Evolutionary conservation across 2,329 filamentous ascomycete genomes (phyloP).

Genomic region (Bimuria novae-zelandiae): DNA sequence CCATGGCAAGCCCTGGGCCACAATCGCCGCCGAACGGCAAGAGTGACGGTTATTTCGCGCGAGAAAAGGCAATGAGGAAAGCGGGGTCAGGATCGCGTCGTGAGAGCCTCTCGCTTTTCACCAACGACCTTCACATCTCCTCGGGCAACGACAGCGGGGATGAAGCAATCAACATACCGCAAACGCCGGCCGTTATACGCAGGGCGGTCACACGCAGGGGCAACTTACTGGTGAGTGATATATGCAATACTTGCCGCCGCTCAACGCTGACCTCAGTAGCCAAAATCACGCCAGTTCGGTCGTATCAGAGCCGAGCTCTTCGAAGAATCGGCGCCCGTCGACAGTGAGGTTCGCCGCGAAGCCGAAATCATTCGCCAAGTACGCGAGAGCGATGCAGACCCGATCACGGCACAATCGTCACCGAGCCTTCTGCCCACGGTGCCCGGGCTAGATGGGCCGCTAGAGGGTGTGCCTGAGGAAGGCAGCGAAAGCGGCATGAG

Average conservation of each 20-base stretch:
- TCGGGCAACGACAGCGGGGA: conserved; percentile 81
- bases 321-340: conserved; percentile 85
- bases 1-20: conserved; percentile 69
- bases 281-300: conserved; percentile 95
- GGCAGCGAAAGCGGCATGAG: conserved; percentile 62
- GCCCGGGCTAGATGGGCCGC: conserved; percentile 59
- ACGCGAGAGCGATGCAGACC: conserved; percentile 79
- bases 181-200: conserved; percentile 75
- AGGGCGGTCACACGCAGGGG: conserved; percentile 83
- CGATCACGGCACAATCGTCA: conserved; percentile 67
- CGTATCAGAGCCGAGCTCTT: conserved; percentile 86
- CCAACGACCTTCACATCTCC: conserved; percentile 82
- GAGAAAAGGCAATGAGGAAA: conserved; percentile 54
- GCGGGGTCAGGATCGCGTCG: conserved; percentile 66
- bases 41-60: conserved; percentile 59
- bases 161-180: conserved; percentile 55
- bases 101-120: conserved; percentile 88
- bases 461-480: conserved; percentile 74
- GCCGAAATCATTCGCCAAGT: conserved; percentile 96
- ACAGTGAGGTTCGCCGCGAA: conserved; percentile 86
- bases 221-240: conserved; percentile 75
- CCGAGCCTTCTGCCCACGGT: conserved; percentile 66
- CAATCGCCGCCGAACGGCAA: conserved; percentile 74
- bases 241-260: neutral
- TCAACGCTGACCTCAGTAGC: conserved; percentile 56